Evolutionary conservation across 2,329 filamentous ascomycete species (phyloP), one percentile per base, ranked within the genome.

Genomic region (Chrysosporium keratinophilum): DNA sequence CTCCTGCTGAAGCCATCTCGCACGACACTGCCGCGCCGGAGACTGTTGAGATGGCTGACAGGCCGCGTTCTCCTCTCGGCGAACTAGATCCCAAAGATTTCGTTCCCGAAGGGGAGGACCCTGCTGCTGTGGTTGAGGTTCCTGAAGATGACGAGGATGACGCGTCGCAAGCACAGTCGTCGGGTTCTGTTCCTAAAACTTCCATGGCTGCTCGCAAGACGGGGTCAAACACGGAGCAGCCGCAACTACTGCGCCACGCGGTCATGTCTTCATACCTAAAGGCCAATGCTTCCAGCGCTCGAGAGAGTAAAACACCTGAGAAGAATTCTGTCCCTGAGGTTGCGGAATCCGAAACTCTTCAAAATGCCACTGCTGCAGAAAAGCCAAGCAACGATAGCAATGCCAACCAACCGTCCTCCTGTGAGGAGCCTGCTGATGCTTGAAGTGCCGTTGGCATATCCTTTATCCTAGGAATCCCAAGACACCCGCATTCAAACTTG

Each of bases 61-160:
- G 86, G 62, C 79, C 83, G 62, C 79, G 85, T 20, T 72, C 76
- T 4, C 83, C 85, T 0, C 73, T 89, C 1, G 79, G 78, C 7
- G 83, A 87, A 64, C 78, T 89, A 62, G 77, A 82, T 52, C 78
- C 79, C 1, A 73, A 79, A 17, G 82, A 87, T 47, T 88, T 81
- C 63, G 87, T 84, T 61, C 76, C 80, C 2, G 75, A 80, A 14
- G 84, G 80, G 3, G 84, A 80, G 57, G 51, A 53, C 34, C 19
- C 41, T 14, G 39, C n/a, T 19, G 20, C 17, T n/a, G 14, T 54
- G 4, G 31, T 56, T 12, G 11, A 46, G 11, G 31, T 47, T 20
- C 14, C n/a, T 14, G 54, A 56, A 12, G 50, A 50, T 19, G 45
- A 11, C 14, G 17, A 37, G 15, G 15, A 11, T 14, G 17, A 37